Evolutionary conservation across 768 basidiomycete genomes (phyloP), one percentile per base, ranked within the genome.

Genomic region (Albatrellus ellisii): DNA sequence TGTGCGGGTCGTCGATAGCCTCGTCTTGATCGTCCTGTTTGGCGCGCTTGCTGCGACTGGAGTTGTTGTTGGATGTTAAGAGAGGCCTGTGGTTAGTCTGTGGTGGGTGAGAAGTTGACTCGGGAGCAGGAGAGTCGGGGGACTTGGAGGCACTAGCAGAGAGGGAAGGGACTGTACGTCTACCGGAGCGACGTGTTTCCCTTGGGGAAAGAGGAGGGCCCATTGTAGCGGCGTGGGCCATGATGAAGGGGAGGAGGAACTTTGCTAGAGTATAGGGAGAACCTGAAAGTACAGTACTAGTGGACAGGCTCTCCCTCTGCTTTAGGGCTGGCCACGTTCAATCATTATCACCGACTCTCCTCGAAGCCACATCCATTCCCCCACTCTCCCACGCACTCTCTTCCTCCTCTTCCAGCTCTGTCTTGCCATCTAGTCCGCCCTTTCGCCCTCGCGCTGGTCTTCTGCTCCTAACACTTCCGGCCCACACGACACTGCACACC

Each of bases 21-120:
- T 80, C 79, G 47, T 87, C 84, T 36, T 67, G 52, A 39, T 86
- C 84, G 58, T 86, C 83, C 47, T 79, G 75, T 62, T 85, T 86
- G 46, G 67, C 63, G 50, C 75, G 77, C 55, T 80, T 81, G 60
- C 62, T 69, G 31, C 69, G 46, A 41, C 47, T 46, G 27, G 58
- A 54, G 46, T 41, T 46, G 44, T 55, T 54, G 33, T 56, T 43
- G 14, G 58, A 39, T 31, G 57, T 49, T 39, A 49, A 47, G 8
- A 53, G 46, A 26, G 52, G 55, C 44, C 50, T 52, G 38, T 47
- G 51, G 27, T 50, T 32, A 48, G 41, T 51, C 21, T 55, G 52
- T 41, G 58, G 54, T 38, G 52, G 38, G 47, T 54, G 58, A 46
- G 57, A 58, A 27, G 59, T 51, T 36, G 60, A 55, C 45, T 70